phyloP scores from a whole-genome alignment of 805 yeast species.

The Zygosaccharomyces siamensis region DNA sequence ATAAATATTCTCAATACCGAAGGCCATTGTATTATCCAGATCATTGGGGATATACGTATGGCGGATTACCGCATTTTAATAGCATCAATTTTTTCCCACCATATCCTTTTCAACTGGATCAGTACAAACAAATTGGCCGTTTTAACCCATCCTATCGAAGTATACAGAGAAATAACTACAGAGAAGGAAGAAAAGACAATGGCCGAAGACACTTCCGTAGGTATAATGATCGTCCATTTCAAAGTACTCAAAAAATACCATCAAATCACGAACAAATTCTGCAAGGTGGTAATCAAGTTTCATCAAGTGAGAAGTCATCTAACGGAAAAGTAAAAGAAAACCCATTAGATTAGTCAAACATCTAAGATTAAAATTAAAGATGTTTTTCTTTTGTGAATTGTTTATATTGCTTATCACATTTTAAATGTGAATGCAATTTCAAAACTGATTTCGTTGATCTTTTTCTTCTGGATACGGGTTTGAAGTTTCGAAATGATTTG shows the following conservation, averaged over 20 bases:
- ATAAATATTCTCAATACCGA: conserved; percentile 9
- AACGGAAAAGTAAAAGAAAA: background rate
- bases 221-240: background rate
- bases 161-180: conserved; percentile 18
- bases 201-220: background rate
- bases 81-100: conserved; percentile 8
- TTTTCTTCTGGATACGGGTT: background rate
- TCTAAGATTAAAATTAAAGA: no score
- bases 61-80: conserved; percentile 3
- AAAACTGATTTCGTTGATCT: background rate
- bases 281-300: background rate
- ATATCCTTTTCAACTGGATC: conserved; percentile 2
- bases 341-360: no score
- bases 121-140: conserved; percentile 5
- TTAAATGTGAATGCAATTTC: background rate
- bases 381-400: no score
- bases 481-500: background rate
- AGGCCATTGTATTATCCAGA: conserved; percentile 10
- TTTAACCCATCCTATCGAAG: conserved; percentile 18
- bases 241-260: background rate
- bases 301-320: background rate
- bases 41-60: conserved; percentile 8
- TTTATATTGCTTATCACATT: background rate
- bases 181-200: conserved; percentile 13
- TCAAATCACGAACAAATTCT: background rate